Conservation (phyloP, 2,329 filamentous ascomycete species). For the Arthroderma sp. region DNA sequence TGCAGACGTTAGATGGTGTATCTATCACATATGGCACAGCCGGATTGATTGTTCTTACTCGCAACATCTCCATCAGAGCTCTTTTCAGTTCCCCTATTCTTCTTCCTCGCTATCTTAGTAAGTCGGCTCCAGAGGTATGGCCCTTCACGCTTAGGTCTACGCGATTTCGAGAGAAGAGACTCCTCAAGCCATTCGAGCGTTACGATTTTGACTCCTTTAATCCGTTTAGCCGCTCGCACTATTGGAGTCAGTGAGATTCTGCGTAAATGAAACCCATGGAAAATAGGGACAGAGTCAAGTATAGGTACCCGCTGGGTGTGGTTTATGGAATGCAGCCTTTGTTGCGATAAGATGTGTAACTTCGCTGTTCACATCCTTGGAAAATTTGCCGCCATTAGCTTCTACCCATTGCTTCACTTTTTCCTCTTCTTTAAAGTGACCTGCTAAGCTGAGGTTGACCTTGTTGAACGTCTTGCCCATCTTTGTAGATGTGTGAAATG, state of each 20-base stretch:
- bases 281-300: background rate
- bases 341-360: constrained; percentile 65
- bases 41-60: too few species aligned
- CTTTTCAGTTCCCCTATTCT: constrained; percentile 2
- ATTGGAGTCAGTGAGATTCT: constrained; percentile 8
- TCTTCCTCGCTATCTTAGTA: constrained; percentile 26
- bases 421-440: constrained; percentile 42
- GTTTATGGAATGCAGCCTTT: constrained; percentile 45
- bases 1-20: too few species aligned
- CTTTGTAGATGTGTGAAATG: background rate
- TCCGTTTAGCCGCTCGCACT: constrained; percentile 30
- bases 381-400: constrained; percentile 47
- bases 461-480: constrained; percentile 38
- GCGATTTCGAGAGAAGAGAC: constrained; percentile 22
- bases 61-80: background rate
- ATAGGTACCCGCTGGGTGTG: constrained; percentile 28
- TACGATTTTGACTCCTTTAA: constrained; percentile 31
- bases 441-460: constrained; percentile 44
- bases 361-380: constrained; percentile 35
- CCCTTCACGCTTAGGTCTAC: constrained; percentile 21
- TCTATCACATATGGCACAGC: too few species aligned
- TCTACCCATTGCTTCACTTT: constrained; percentile 55
- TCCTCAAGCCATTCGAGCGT: constrained; percentile 37
- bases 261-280: background rate
- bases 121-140: constrained; percentile 19